Base-by-base conservation (phyloP, 139 green algal genomes). In the Mesostigma viride region DNA sequence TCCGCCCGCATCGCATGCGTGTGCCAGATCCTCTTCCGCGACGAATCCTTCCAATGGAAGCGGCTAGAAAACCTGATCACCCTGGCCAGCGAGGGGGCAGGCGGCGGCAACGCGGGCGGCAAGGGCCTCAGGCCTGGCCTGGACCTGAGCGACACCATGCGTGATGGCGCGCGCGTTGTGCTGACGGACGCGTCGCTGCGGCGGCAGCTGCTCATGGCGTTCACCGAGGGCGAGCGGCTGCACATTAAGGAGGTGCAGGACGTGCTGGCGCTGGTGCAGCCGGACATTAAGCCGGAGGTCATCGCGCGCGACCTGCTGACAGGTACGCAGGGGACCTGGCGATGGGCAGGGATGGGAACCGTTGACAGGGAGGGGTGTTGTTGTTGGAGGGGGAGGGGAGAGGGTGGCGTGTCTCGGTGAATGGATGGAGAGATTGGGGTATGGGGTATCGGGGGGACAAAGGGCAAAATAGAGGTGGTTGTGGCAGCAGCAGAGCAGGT, bases 191-290 rank as follows among this genome's bases (percentile, higher is more conserved):
- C 27, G n/a, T 45, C n/a, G 11, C 74, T 85, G 0, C 62, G 79
- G 24, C 51, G n/a, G 66, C 89, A 96, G 84, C 70, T 97, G 48
- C 62, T 98, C 24, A 60, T 89, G 44, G 92, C 92, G 1, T 79
- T 97, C 51, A 98, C 92, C 4, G 89, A 96, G 76, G 93, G 95
- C 76, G 89, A 95, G 73, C 73, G 85, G 35, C 84, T 99, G 79
- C 91, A 95, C 70, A 53, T 98, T 0, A 35, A 82, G 2, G 86
- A 90, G 71, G 58, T 78, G 35, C 0, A 31, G 24, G 31, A 47
- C 22, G 33, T 67, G 30, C 0, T 66, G 22, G n/a, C 3, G 20
- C 11, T 58, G 64, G 28, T 70, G 14, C 24, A 44, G 45, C 31
- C 51, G 11, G 51, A 61, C 24, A 6, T 61, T 5, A 6, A 24